A percentile compares a stretch with the other conserved stretches of the same genome.
Evolutionary conservation across 2,329 filamentous ascomycete species (phyloP).

Genomic region (Beauveria sp.): DNA sequence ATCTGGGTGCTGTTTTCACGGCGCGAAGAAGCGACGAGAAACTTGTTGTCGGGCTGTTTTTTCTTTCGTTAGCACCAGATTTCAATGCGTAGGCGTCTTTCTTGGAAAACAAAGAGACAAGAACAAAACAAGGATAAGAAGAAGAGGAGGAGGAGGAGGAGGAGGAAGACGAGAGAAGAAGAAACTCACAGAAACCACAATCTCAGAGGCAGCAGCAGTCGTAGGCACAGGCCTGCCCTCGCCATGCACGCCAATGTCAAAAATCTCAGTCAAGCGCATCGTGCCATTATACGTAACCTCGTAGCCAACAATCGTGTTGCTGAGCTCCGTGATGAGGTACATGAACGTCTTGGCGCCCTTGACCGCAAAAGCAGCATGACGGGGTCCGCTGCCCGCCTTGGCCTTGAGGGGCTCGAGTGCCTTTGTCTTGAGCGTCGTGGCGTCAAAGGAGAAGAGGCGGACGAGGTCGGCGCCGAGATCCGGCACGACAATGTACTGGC

Average conservation of each 20-base stretch:
- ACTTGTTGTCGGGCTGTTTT: slow-evolving; percentile 49
- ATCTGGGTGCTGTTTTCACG: slow-evolving; percentile 48
- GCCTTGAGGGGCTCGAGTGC: slow-evolving; percentile 33
- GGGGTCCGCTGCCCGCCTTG: slow-evolving; percentile 51
- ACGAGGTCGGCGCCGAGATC: slow-evolving; percentile 60
- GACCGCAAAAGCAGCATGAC: slow-evolving; percentile 54
- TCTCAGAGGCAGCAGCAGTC: slow-evolving; percentile 45
- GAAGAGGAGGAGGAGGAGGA: too few species aligned
- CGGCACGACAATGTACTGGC: slow-evolving; percentile 53
- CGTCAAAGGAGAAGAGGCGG: slow-evolving; percentile 43
- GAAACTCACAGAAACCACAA: slow-evolving; percentile 46
- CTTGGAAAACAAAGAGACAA: too few species aligned
- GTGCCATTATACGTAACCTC: slow-evolving; percentile 42
- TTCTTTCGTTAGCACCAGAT: neutral
- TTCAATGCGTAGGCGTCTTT: too few species aligned
- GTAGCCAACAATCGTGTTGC: slow-evolving; percentile 50
- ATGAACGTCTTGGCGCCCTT: slow-evolving; percentile 40
- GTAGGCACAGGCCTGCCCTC: slow-evolving; percentile 31
- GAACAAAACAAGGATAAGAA: too few species aligned
- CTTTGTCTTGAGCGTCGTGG: slow-evolving; percentile 35
- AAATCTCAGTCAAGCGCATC: slow-evolving; percentile 40
- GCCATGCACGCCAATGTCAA: slow-evolving; percentile 41
- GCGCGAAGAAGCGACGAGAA: slow-evolving; percentile 62
- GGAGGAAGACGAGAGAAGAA: too few species aligned
- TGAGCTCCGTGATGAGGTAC: slow-evolving; percentile 55